These are phyloP conservation scores for Ascobolus immersus DNA, from an alignment of 495 filamentous ascomycete species.

Conservation along the genomic window DNA sequence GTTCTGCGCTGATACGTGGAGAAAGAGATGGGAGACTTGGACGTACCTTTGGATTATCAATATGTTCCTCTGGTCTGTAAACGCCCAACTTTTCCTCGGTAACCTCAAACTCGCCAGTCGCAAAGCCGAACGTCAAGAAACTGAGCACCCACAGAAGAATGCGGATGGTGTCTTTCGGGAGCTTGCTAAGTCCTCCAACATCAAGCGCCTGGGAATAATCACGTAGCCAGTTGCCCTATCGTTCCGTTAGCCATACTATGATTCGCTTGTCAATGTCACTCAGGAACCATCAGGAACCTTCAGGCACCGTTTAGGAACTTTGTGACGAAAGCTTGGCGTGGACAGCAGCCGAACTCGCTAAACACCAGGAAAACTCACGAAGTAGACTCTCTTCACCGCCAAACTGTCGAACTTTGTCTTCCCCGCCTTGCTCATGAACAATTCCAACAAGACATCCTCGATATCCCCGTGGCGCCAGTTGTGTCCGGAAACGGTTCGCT, in stretches of 20 bases:
- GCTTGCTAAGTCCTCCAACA: slow-evolving; percentile 66
- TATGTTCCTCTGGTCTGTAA: slow-evolving; percentile 71
- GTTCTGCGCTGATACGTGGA: not conserved
- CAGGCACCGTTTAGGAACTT: too few species aligned
- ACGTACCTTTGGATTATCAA: slow-evolving; percentile 24
- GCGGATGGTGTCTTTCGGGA: slow-evolving; percentile 69
- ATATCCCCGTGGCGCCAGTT: slow-evolving; percentile 96
- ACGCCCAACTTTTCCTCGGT: slow-evolving; percentile 65
- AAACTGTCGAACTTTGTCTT: slow-evolving; percentile 65
- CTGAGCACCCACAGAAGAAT: slow-evolving; percentile 39
- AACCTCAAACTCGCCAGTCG: slow-evolving; percentile 73
- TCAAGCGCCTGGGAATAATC: slow-evolving; percentile 65
- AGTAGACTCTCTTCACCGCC: slow-evolving; percentile 61
- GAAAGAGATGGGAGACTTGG: not conserved
- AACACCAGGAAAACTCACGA: too few species aligned
- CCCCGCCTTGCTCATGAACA: slow-evolving; percentile 46
- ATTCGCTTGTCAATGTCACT: too few species aligned
- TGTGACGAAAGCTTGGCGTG: too few species aligned
- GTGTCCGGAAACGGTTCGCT: slow-evolving; percentile 43
- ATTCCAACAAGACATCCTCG: slow-evolving; percentile 57
- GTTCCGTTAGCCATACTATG: too few species aligned
- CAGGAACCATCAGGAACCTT: too few species aligned
- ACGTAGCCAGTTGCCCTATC: slow-evolving; percentile 82
- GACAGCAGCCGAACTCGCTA: too few species aligned
- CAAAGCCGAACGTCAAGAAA: slow-evolving; percentile 47